Evolutionary conservation across 73 alveolate species (phyloP).

Genomic region (Paramecium pentaurelia): DNA sequence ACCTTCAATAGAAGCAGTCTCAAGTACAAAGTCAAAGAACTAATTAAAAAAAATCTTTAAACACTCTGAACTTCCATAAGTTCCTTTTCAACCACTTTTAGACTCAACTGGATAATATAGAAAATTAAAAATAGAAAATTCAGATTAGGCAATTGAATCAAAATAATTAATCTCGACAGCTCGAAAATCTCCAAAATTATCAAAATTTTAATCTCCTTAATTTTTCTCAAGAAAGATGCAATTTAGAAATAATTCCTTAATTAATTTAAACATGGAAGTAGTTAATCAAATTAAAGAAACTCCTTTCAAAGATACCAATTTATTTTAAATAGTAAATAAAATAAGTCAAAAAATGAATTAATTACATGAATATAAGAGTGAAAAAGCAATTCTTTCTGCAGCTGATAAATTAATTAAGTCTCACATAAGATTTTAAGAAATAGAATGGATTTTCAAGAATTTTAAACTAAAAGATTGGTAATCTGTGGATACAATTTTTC

Average conservation of each 20-base stretch:
- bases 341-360: background rate
- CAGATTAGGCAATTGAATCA: background rate
- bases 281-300: background rate
- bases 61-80: background rate
- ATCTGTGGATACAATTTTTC: background rate
- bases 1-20: background rate
- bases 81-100: too few relatives aligned
- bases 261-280: background rate
- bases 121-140: background rate
- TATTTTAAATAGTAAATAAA: background rate
- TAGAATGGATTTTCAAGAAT: conserved; percentile 7
- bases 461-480: conserved; percentile 15
- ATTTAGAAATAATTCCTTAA: background rate
- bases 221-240: background rate
- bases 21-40: background rate
- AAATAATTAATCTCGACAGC: background rate
- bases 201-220: background rate
- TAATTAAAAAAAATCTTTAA: background rate
- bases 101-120: background rate
- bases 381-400: background rate
- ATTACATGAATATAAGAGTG: background rate
- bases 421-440: conserved; percentile 43
- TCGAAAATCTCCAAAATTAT: background rate
- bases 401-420: conserved; percentile 16
- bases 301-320: background rate